Evolutionary conservation across 169 alveolate species (phyloP).

Genomic region (Hepatocystis sp.): DNA sequence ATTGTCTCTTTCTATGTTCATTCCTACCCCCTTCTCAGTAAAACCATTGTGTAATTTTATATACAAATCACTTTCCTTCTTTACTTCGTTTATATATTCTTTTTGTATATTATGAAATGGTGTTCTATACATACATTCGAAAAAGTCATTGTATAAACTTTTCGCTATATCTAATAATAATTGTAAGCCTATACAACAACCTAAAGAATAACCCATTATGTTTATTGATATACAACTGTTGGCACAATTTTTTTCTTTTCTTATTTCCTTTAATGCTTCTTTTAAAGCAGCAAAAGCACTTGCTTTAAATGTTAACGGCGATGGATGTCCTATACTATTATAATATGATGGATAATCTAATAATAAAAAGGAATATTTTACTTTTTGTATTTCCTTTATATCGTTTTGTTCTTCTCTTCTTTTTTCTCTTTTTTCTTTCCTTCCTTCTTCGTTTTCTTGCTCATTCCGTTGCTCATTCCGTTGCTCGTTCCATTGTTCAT

Average conservation of each 20-base stretch:
- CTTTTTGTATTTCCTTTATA: conserved; percentile 9
- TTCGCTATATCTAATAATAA: conserved; percentile 56
- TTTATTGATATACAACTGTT: conserved; percentile 16
- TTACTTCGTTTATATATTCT: conserved; percentile 43
- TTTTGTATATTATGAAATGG: conserved; percentile 25
- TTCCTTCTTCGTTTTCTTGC: too few relatives aligned
- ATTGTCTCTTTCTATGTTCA: too few relatives aligned
- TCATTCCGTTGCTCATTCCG: too few relatives aligned
- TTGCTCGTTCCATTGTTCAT: too few relatives aligned
- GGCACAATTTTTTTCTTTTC: neutral
- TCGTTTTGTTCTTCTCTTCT: too few relatives aligned
- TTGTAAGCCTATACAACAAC: conserved; percentile 56
- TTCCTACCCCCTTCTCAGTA: too few relatives aligned
- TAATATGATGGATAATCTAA: conserved; percentile 67
- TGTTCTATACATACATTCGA: conserved; percentile 12
- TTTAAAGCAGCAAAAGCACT: conserved; percentile 59
- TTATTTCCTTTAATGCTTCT: conserved; percentile 56
- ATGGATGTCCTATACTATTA: conserved; percentile 72
- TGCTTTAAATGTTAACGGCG: conserved; percentile 71
- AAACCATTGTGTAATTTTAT: conserved; percentile 33
- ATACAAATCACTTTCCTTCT: conserved; percentile 6
- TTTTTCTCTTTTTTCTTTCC: neutral
- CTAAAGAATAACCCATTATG: conserved; percentile 52
- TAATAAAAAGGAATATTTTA: conserved; percentile 36
- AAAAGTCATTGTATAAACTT: conserved; percentile 71